These are phyloP conservation scores for Neonectria ditissima DNA, from an alignment of 2,329 filamentous ascomycete genomes.

Conservation along the genomic window DNA sequence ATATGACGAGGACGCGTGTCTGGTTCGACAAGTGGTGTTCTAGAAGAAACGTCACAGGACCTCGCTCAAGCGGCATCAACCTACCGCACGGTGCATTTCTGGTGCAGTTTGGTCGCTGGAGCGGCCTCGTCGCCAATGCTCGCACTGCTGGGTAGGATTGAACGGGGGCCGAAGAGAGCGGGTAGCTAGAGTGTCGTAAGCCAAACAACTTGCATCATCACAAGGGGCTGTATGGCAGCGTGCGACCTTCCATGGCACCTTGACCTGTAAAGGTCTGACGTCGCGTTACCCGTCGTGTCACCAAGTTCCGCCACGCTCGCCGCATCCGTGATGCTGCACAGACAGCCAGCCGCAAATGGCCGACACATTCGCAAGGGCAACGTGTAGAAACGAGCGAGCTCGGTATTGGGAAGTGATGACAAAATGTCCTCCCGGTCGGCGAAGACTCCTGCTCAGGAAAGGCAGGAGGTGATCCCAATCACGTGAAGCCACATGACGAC, in stretches of 20 bases:
- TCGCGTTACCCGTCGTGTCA: slow-evolving; percentile 33
- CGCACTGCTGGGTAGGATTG: neutral
- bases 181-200: slow-evolving; percentile 11
- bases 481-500: neutral
- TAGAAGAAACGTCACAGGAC: neutral
- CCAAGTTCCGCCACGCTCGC: slow-evolving; percentile 32
- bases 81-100: neutral
- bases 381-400: neutral
- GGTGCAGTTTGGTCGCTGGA: neutral
- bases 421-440: neutral
- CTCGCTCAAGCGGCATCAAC: neutral
- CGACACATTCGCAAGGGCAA: slow-evolving; percentile 1
- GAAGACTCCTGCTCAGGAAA: neutral
- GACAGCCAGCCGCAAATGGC: slow-evolving; percentile 5
- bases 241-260: slow-evolving; percentile 17
- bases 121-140: neutral
- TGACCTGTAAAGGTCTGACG: slow-evolving; percentile 22
- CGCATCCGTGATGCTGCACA: slow-evolving; percentile 22
- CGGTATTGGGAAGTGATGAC: neutral
- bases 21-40: neutral
- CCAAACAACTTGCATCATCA: slow-evolving; percentile 17
- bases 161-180: neutral
- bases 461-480: neutral
- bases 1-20: neutral
- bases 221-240: slow-evolving; percentile 25